A percentile compares a stretch with the other conserved stretches of the same genome.
phyloP scores from a whole-genome alignment of 2,329 filamentous ascomycete species.

The Elsinoe ampelina region DNA sequence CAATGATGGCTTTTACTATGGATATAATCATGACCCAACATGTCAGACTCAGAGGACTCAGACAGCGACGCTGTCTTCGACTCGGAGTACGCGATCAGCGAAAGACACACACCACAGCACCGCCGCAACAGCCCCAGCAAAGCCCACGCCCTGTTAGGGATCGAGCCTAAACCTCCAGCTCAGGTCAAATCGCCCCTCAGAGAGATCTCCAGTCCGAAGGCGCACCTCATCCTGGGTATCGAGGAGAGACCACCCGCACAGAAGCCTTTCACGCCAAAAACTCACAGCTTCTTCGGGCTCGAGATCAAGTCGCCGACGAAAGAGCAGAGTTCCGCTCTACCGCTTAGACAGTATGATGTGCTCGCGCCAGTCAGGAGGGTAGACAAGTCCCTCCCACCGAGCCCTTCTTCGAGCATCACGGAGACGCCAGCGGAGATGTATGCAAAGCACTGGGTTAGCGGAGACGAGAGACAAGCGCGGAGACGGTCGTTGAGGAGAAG shows the following conservation, averaged over 20 bases:
- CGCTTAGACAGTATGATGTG: not conserved
- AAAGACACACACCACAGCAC: not conserved
- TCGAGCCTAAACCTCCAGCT: not conserved
- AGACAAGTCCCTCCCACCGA: constrained; percentile 2
- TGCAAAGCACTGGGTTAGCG: not conserved
- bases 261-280: not conserved
- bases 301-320: not conserved
- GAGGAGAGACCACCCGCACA: not conserved
- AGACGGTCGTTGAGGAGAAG: not conserved
- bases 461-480: not conserved
- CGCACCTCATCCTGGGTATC: not conserved
- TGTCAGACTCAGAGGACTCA: not conserved
- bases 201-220: not conserved
- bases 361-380: not conserved
- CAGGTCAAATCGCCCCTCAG: not conserved
- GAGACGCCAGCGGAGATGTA: constrained; percentile 9
- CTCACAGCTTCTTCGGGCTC: not conserved
- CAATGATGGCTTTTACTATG: not conserved
- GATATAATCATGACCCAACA: not conserved
- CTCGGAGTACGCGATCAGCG: not conserved
- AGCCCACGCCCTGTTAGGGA: not conserved
- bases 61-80: not conserved
- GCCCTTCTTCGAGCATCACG: not conserved
- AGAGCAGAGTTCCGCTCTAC: not conserved
- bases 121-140: not conserved